Base-by-base conservation (phyloP, 1,284 basidiomycete species). In the Trichosporon asahii region DNA sequence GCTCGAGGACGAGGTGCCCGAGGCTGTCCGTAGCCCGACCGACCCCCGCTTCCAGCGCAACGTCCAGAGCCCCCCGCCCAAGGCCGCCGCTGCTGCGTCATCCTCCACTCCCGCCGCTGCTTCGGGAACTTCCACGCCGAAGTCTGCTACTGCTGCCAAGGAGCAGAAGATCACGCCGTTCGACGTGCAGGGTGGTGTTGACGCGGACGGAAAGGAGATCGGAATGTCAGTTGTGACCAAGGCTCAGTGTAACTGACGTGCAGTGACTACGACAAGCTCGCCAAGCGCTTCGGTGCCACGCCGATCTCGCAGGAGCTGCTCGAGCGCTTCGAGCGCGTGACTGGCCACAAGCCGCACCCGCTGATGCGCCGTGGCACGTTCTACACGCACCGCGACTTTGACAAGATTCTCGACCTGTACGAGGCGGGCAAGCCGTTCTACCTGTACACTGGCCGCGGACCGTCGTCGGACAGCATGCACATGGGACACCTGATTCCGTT, bases 341-440 rank as follows among this genome's bases (percentile, higher is more conserved):
- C 97, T 1, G 95, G 96, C 14, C 89, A 89, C 75, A 90, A 88
- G 74, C 93, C 97, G n/a, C 96, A 99, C 84, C 87, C 94, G 8
- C 88, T 99, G 63, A 85, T 99, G 66, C 88, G 95, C 60, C 87
- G 97, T 71, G 95, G 95, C 21, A 93, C 92, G 87, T 99, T 99
- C 86, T 99, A 98, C 85, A 97, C 95, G 33, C 97, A 99, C 85
- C 90, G 95, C 71, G 97, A 99, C 71, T 90, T 99, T 76, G 91
- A 96, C 85, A 88, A 89, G 77, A 98, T 99, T 71, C 86, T 99
- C 67, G 94, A 97, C 83, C 90, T 95, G 66, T 98, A 94, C 83
- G 96, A 99, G 85, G 91, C 97, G 82, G 91, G 92, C 21, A 97
- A 98, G 84, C 96, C 95, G 5, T 99, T 98, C 86, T 99, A 93